Percentiles rank a stretch among this genome's conserved stretches.
These are phyloP conservation scores for Hondaea fermentalgiana DNA, from an alignment of 108 stramenopile species.

Conservation along the genomic window DNA sequence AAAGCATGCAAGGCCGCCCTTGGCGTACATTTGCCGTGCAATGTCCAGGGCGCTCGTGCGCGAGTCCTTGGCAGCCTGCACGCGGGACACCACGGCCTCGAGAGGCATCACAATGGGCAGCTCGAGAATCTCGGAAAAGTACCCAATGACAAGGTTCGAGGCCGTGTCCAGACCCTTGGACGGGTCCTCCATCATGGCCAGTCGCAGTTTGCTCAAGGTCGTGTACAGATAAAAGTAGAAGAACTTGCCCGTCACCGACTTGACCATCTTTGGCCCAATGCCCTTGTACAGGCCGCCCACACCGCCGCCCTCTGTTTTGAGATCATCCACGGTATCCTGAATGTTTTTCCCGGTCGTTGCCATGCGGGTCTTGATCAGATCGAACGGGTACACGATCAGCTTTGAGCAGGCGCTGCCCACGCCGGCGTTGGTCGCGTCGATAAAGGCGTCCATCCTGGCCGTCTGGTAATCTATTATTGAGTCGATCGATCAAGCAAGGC, in stretches of 20 bases:
- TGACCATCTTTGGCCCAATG: not conserved
- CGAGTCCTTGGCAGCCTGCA: not conserved
- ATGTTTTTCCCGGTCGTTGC: not conserved
- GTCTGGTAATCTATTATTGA: not conserved
- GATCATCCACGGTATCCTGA: not conserved
- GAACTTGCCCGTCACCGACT: constrained; percentile 10
- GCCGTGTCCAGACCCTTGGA: not conserved
- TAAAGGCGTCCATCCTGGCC: not conserved
- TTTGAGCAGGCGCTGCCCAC: constrained; percentile 20
- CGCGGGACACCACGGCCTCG: constrained; percentile 13
- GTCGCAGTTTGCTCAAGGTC: not conserved
- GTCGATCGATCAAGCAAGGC: too few species aligned
- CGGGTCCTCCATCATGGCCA: not conserved
- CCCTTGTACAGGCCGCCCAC: not conserved
- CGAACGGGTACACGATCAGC: not conserved
- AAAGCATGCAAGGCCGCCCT: not conserved
- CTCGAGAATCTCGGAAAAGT: not conserved
- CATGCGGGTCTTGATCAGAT: constrained; percentile 11
- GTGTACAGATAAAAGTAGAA: constrained; percentile 12
- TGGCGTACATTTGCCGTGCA: not conserved
- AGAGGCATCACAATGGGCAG: not conserved
- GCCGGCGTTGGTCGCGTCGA: constrained; percentile 11
- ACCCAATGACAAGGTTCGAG: constrained; percentile 2
- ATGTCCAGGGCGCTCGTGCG: not conserved
- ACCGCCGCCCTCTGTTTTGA: not conserved